Base-by-base conservation (phyloP, 1,284 basidiomycete species). In the Ceratobasidium theobromae region DNA sequence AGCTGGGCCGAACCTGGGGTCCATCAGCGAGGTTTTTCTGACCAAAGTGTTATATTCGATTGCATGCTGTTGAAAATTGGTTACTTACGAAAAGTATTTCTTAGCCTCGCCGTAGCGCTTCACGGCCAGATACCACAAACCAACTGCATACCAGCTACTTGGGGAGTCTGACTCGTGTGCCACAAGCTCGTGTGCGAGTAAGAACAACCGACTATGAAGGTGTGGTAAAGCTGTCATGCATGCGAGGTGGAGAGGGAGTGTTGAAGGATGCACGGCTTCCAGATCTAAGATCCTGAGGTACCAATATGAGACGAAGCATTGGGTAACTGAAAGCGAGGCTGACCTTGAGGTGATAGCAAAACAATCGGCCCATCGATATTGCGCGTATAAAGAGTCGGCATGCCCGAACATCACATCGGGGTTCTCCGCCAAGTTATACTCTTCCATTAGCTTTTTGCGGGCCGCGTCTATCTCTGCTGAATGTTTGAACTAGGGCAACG, bases 131-230 rank as follows among this genome's bases (percentile, higher is more conserved):
- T 99, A 99, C 93, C 96, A 99, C 40, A 97, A 86, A 0, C 96
- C 97, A 21, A 98, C 97, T 1, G 96, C 95, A 76, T 98, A 99
- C 97, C 97, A 99, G 70, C 92, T 94, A 53, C 93, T 85, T 0
- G 94, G 87, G 45, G 90, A 88, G 72, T 95, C 91, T 0, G 97
- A 95, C 73, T 98, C 94, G 52, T 86, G 86, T 55, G 97, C 92
- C 11, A 98, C 95, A 72, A 99, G 84, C 72, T 96, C 91, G 74
- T 99, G 97, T 0, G 97, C 95, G 30, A 99, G 83, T 69, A 99
- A 87, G 78, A 98, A 99, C 1, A 99, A 83, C 69, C 90, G 88
- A 0, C 95, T 94, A 70, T 95, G 91, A 11, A 98, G 80, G 74
- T 95, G 88, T 18, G 87, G 86, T 27, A 99, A 82, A 76, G 98